Evolutionary conservation across 148 eudicot species (phyloP), one percentile per base, ranked within the genome.

Genomic region (Vaccinium vitisidaea): DNA sequence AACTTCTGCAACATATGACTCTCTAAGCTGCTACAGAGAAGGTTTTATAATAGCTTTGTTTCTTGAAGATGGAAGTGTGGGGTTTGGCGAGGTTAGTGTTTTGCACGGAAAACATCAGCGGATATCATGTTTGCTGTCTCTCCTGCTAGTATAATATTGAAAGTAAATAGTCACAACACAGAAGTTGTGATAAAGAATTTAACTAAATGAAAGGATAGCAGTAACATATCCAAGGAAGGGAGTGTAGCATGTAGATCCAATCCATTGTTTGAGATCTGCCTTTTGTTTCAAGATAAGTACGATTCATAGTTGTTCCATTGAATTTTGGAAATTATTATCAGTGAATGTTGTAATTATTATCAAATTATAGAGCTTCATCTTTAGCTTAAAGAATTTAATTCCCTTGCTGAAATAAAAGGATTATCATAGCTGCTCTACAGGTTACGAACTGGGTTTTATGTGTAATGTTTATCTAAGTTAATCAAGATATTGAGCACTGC

Each of bases 61-160:
- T 70, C 97, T 97, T 88, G 94, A 95, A 84, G 98, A 94, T 89
- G 99, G 99, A 88, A 93, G 91, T 84, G 80, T 84, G 87, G 98
- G 98, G 53, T 90, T 84, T 89, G 99, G 99, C 54, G 99, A 97
- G 98, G 99, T 95, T 83, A 92, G 91, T 83, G 53, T 65, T 19
- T 56, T 53, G 54, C 11, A 13, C 1, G 46, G 77, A 21, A 53
- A 73, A 30, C 50, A 27, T 70, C 52, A 25, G 52, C 7, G 9
- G 46, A 70, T 81, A 58, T 25, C 43, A 71, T 53, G n/a, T 53
- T 25, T 18, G 11, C 30, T 82, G 70, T 69, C 49, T 13, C 30
- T 82, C 21, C 79, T 50, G 76, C 32, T 27, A 18, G 30, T 25
- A 27, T 52, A 10, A n/a, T 23, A 19, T 25, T 10, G 25, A 21